Evolutionary conservation across 1,284 basidiomycete species (phyloP).

Genomic region (Phenoliferia sp.): DNA sequence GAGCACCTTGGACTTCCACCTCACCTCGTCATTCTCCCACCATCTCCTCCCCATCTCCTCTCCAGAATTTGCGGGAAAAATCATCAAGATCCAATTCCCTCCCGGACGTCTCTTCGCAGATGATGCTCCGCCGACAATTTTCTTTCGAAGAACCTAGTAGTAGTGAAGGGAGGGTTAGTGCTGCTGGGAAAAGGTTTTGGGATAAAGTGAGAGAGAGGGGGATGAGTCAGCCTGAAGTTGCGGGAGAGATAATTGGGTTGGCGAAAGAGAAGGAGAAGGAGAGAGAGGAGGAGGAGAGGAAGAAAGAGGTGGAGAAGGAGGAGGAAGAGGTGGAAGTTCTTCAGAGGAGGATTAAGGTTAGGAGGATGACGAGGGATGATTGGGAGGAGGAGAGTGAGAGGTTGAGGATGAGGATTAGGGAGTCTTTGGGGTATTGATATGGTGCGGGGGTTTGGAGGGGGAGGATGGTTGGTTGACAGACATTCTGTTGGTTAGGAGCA

Average conservation of each 20-base stretch:
- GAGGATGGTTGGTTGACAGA: too few species aligned
- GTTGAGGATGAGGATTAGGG: slow-evolving; percentile 1
- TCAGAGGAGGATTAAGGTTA: neutral
- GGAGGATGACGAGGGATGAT: slow-evolving; percentile 9
- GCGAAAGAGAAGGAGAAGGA: neutral
- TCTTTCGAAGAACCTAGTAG: too few species aligned
- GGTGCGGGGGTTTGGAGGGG: too few species aligned
- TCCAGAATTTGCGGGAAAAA: neutral
- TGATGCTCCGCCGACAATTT: neutral
- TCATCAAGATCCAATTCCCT: neutral
- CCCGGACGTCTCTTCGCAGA: neutral
- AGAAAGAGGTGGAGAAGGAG: neutral
- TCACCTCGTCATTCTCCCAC: neutral
- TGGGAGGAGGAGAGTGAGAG: slow-evolving; percentile 8
- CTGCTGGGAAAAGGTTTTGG: neutral
- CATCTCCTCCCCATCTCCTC: neutral
- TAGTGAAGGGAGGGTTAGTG: too few species aligned
- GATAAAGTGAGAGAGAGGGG: neutral
- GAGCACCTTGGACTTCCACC: too few species aligned
- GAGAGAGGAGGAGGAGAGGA: neutral
- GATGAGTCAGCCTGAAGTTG: neutral
- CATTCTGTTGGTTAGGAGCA: neutral
- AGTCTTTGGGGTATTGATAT: slow-evolving; percentile 1
- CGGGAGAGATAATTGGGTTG: neutral
- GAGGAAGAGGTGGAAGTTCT: neutral